Base-by-base conservation (phyloP, 345 rosid genomes). In the Kandelia obovata region DNA sequence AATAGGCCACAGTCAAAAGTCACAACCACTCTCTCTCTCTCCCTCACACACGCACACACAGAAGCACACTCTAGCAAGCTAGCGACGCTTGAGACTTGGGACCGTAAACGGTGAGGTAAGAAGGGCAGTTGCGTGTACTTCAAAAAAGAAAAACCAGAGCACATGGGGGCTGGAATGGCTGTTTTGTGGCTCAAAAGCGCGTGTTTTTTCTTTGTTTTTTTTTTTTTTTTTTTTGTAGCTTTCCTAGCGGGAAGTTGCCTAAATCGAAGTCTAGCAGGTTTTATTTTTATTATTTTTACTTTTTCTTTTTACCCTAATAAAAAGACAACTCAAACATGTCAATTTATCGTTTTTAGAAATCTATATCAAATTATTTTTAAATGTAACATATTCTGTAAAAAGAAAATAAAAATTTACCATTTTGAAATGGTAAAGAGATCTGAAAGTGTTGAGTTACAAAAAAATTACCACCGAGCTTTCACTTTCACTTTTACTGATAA, bases 1-100 rank as follows among this genome's bases (percentile, higher is more conserved):
- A 1, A 6, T 23, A 51, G 69, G 79, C 80, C 83, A 75, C 78
- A 64, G 67, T 56, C 67, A 65, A 68, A 47, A 66, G 15, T 7
- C 51, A 25, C 26, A 0, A 0, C 47, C 3, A 10, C 16, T 39
- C 0, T 13, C 49, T 43, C 17, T 43, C 17, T 43, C 16, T 13
- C 5, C 2, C 4, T 23, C 23, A 1, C 23, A 0, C 58, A 5
- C 31, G 4, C 58, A 35, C 35, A 52, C 4, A 66, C 49, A 1
- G 3, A 25, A 6, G 21, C 57, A 63, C 79, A 69, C 60, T 31
- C 69, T 70, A 70, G 79, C 68, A 72, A 26, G 73, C 35, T 53
- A 16, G 49, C 25, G 15, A 23, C 28, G 15, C 28, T 55, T 23
- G 28, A 28, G 58, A 5, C 25, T 6, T 13, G 7, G 5, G 25